A percentile compares a stretch with the other conserved stretches of the same genome.
Conservation (phyloP, 352 stramenopile genomes). For the Pythium chondricola region DNA sequence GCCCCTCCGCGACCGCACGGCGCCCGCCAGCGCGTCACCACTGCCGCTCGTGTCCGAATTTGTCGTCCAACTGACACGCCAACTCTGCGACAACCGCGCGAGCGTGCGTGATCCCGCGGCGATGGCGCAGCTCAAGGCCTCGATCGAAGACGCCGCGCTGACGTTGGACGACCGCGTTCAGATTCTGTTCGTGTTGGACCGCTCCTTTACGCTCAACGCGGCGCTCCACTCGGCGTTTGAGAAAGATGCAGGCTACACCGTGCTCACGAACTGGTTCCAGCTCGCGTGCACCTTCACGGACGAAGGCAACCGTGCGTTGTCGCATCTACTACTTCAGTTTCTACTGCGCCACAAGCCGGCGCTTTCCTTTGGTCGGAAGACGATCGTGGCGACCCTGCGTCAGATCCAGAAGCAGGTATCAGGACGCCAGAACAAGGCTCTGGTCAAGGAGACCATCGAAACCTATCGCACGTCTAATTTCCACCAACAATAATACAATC, state of each 20-base stretch:
- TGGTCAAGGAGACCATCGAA: constrained; percentile 39
- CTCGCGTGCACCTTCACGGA: constrained; percentile 38
- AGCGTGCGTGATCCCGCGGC: constrained; percentile 26
- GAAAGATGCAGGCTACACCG: constrained; percentile 41
- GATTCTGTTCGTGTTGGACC: constrained; percentile 50
- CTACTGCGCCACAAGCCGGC: constrained; percentile 42
- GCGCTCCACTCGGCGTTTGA: constrained; percentile 39
- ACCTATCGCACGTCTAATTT: constrained; percentile 11
- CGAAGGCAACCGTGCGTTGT: constrained; percentile 37
- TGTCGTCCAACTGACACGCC: constrained; percentile 27
- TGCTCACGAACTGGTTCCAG: constrained; percentile 55
- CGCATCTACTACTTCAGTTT: constrained; percentile 45
- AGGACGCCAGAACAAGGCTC: constrained; percentile 24
- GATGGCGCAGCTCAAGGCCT: constrained; percentile 36
- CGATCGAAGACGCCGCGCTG: constrained; percentile 26
- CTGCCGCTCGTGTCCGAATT: constrained; percentile 37
- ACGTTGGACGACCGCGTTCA: constrained; percentile 49
- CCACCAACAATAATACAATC: background rate
- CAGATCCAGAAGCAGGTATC: constrained; percentile 21
- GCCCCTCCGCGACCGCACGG: constrained; percentile 23
- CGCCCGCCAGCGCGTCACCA: constrained; percentile 6
- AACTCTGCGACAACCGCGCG: constrained; percentile 33
- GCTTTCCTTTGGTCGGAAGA: constrained; percentile 43
- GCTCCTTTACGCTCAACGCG: constrained; percentile 30
- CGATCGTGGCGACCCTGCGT: constrained; percentile 18